Conservation (phyloP, 257 asterid genomes). For the Ajuga chamaepitys region DNA sequence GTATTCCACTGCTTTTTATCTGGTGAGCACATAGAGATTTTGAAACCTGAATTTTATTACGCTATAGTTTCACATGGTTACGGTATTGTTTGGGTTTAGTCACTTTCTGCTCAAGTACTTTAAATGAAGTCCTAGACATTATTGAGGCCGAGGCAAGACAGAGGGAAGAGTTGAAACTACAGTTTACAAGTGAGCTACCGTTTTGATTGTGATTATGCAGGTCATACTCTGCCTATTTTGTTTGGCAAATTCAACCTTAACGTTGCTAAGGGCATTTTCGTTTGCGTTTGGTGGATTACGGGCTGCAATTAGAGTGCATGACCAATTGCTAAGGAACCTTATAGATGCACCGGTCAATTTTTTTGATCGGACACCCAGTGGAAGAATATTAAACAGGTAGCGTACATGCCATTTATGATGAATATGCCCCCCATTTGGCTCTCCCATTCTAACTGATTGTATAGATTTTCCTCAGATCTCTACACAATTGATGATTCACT, state of each 20-base stretch:
- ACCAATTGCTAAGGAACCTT: conserved; percentile 51
- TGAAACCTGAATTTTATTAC: neutral
- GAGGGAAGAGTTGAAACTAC: conserved; percentile 79
- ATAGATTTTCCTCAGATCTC: conserved; percentile 90
- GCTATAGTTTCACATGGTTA: neutral
- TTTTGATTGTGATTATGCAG: conserved; percentile 30
- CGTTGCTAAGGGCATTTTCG: conserved; percentile 80
- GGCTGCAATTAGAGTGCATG: conserved; percentile 79
- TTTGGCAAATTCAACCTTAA: conserved; percentile 62
- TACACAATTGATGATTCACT: conserved; percentile 94
- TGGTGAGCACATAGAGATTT: conserved; percentile 48
- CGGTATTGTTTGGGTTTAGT: neutral
- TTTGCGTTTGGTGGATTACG: conserved; percentile 91
- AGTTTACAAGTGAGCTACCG: conserved; percentile 62
- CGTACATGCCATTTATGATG: conserved; percentile 5
- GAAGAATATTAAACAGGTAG: conserved; percentile 95
- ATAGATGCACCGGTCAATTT: conserved; percentile 65
- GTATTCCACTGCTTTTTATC: conserved; percentile 62
- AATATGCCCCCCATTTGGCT: neutral
- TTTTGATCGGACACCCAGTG: conserved; percentile 85
- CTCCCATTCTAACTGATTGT: conserved; percentile 29
- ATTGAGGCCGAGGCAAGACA: conserved; percentile 63
- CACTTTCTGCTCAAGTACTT: neutral
- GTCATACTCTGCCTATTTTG: conserved; percentile 65
- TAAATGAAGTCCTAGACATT: conserved; percentile 26